Evolutionary conservation across 208 protist genomes (phyloP), one percentile per base, ranked within the genome.

Genomic region (Crithidia fasciculata): DNA sequence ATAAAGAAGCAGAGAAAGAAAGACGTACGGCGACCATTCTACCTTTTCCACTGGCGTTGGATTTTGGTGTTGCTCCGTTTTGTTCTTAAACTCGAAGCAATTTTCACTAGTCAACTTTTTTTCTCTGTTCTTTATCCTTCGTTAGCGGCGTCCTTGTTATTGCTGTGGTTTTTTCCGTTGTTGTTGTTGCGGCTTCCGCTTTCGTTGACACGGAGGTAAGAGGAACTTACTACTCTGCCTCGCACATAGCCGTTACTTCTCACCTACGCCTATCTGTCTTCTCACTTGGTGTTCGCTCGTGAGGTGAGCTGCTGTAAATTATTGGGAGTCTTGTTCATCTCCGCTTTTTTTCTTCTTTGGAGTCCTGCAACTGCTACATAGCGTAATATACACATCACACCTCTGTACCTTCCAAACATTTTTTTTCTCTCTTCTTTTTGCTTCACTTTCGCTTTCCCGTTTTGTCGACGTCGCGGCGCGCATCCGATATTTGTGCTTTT

Each of bases 391-490:
- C 28, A 28, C 28, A 28, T 28, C 28, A 28, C 28, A 28, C 28
- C 28, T 28, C 28, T 37, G 19, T 40, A 10, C 39, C 15, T 16
- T 40, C 58, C 49, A 12, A 16, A 18, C 39, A 18, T 69, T 18
- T 44, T 71, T 58, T 72, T 36, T 53, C 37, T 41, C 15, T 54
- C 18, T 66, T 8, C 44, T 69, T 61, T 19, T 66, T 73, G 66
- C 64, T 80, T 71, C 45, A 50, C 16, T 55, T 67, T 50, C 7
- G 16, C 54, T 9, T 75, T 64, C 28, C 58, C 19, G 16, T 57
- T 45, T 53, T 67, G 8, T 45, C 45, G 8, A 18, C 47, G 16
- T 65, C 41, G 28, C 28, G 28, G 28, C 28, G 0, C 28, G 28
- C 28, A 28, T 28, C 28, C 28, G 1, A 28, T 28, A 28, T 28